These are phyloP conservation scores for Chlorella ohadii DNA, from an alignment of 139 green algal genomes.

Conservation along the genomic window DNA sequence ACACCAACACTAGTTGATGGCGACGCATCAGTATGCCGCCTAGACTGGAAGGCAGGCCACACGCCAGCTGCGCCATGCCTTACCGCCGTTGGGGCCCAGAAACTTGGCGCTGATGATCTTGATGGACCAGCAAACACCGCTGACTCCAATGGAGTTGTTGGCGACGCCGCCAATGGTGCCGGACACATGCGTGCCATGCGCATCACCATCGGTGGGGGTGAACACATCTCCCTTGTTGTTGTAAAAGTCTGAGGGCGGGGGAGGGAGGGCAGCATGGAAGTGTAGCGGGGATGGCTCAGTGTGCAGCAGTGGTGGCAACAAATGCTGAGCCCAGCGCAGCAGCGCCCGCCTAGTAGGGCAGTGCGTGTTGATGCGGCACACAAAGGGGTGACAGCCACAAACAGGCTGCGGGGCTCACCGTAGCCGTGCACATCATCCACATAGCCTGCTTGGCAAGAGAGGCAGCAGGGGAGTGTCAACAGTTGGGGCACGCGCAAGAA, in stretches of 20 bases:
- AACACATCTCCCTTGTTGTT: neutral
- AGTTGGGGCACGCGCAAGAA: neutral
- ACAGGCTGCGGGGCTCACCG: too few relatives aligned
- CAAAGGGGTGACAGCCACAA: too few relatives aligned
- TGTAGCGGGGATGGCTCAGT: too few relatives aligned
- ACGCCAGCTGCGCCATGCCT: too few relatives aligned
- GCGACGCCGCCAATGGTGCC: conserved; percentile 49
- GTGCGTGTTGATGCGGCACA: too few relatives aligned
- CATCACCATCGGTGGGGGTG: neutral
- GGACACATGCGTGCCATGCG: conserved; percentile 54
- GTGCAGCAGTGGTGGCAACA: too few relatives aligned
- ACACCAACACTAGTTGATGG: too few relatives aligned
- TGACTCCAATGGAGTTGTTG: neutral
- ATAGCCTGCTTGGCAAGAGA: conserved; percentile 5
- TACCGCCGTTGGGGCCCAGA: neutral
- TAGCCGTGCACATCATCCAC: neutral
- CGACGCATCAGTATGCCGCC: too few relatives aligned
- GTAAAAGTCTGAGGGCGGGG: neutral
- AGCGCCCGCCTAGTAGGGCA: too few relatives aligned
- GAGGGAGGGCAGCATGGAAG: too few relatives aligned
- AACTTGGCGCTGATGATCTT: neutral
- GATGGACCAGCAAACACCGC: neutral
- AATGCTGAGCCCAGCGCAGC: too few relatives aligned
- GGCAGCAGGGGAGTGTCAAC: neutral
- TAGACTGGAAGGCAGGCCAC: too few relatives aligned